A percentile compares a stretch with the other conserved stretches of the same genome.
Evolutionary conservation across 495 filamentous ascomycete species (phyloP).

Genomic region (Pyrenula aspistea): DNA sequence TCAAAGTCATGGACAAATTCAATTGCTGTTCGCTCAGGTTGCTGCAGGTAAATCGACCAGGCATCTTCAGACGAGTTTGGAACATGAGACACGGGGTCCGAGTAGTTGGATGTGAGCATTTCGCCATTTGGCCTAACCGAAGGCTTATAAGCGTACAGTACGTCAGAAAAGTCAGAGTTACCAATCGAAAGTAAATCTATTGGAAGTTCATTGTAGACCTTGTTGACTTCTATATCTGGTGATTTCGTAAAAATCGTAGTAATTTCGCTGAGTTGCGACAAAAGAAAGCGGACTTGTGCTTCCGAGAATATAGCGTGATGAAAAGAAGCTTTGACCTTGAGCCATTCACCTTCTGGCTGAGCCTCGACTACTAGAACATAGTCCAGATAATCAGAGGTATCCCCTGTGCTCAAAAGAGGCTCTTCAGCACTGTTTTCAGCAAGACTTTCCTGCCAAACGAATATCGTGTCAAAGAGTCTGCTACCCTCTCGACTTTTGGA

Average conservation of each 20-base stretch:
- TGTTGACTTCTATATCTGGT: constrained; percentile 18
- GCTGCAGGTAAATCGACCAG: neutral
- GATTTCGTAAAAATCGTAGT: constrained; percentile 31
- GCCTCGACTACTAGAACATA: constrained; percentile 63
- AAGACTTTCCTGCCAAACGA: constrained; percentile 68
- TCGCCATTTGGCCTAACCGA: neutral
- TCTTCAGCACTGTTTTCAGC: constrained; percentile 17
- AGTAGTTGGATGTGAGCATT: neutral
- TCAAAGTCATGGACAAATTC: constrained; percentile 40
- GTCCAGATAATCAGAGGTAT: constrained; percentile 54
- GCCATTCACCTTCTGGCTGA: constrained; percentile 34
- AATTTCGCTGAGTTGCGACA: constrained; percentile 43
- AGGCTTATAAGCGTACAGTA: constrained; percentile 2
- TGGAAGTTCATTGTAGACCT: constrained; percentile 19
- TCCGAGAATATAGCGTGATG: constrained; percentile 32
- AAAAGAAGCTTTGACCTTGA: constrained; percentile 38
- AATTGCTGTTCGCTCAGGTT: constrained; percentile 42
- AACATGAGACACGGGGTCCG: too few species aligned
- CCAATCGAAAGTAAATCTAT: constrained; percentile 39
- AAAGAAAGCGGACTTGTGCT: constrained; percentile 37
- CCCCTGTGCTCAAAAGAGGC: constrained; percentile 30
- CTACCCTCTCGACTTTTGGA: constrained; percentile 33
- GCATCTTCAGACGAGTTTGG: constrained; percentile 19
- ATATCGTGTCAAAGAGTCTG: constrained; percentile 53
- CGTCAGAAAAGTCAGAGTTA: constrained; percentile 35